Conservation (phyloP, 139 green algal genomes). For the Closterium sp. region DNA sequence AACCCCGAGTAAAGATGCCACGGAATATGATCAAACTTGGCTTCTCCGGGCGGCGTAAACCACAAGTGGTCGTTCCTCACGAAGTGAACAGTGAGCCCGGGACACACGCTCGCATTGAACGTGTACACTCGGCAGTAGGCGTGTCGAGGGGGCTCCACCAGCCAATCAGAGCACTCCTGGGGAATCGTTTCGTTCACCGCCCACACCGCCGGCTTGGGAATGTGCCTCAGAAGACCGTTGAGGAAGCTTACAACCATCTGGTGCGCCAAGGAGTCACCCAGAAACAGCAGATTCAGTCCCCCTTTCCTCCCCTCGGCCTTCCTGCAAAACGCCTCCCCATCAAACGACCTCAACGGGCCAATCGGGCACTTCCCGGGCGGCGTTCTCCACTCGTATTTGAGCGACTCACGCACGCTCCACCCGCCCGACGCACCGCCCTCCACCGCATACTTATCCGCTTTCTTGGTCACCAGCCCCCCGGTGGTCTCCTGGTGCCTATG, state of each 20-base stretch:
- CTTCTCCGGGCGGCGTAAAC: background rate
- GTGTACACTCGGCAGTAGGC: slow-evolving; percentile 4
- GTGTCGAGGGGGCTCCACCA: background rate
- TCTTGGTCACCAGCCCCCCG: background rate
- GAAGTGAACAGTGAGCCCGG: background rate
- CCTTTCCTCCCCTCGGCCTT: background rate
- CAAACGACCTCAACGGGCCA: background rate
- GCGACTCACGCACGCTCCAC: background rate
- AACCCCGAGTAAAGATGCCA: background rate
- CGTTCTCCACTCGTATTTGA: background rate
- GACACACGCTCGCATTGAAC: background rate
- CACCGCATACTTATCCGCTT: background rate
- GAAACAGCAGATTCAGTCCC: background rate
- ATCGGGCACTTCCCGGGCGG: background rate
- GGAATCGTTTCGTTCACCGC: background rate
- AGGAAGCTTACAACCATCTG: background rate
- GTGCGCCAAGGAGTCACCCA: background rate
- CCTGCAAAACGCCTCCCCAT: background rate
- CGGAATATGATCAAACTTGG: background rate
- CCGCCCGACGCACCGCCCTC: background rate
- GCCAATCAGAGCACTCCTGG: background rate
- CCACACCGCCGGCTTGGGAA: background rate
- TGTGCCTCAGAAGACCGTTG: background rate
- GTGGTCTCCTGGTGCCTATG: background rate
- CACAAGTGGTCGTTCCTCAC: background rate